Evolutionary conservation across 345 rosid genomes (phyloP).

Genomic region (thale cress (Arabidopsis thaliana)): DNA sequence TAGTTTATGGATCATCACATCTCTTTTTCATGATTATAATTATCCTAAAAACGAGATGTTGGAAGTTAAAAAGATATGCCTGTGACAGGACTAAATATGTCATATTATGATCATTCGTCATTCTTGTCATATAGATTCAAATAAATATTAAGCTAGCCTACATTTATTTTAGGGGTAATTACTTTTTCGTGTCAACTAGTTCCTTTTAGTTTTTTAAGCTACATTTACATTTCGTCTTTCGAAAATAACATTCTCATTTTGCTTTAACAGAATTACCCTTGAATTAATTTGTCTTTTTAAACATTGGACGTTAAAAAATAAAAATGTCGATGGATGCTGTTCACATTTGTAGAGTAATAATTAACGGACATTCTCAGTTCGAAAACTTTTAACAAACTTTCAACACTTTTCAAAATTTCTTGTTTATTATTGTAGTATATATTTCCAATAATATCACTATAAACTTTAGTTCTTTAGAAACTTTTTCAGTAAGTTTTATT

Average conservation of each 20-base stretch:
- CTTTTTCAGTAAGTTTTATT: background rate
- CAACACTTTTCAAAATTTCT: background rate
- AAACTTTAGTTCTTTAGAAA: too few relatives aligned
- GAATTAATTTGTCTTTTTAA: background rate
- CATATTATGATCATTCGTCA: slow-evolving; percentile 5
- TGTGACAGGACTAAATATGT: slow-evolving; percentile 33
- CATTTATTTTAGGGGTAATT: background rate
- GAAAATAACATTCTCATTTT: background rate
- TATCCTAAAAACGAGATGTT: slow-evolving; percentile 9
- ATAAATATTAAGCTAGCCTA: background rate
- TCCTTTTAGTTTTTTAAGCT: background rate
- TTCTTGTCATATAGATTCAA: background rate
- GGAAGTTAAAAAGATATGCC: slow-evolving; percentile 6
- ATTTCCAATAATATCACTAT: background rate
- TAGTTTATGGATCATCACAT: slow-evolving; percentile 13
- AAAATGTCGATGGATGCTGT: background rate
- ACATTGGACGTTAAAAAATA: background rate
- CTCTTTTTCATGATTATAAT: slow-evolving; percentile 28
- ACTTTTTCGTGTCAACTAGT: background rate
- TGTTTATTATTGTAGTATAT: background rate
- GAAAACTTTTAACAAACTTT: background rate
- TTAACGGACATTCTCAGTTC: too few relatives aligned
- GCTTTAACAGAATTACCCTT: background rate
- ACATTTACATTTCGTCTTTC: background rate
- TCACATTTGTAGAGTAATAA: too few relatives aligned